Base-by-base conservation (phyloP, 345 rosid species). In the Populus deltoides region DNA sequence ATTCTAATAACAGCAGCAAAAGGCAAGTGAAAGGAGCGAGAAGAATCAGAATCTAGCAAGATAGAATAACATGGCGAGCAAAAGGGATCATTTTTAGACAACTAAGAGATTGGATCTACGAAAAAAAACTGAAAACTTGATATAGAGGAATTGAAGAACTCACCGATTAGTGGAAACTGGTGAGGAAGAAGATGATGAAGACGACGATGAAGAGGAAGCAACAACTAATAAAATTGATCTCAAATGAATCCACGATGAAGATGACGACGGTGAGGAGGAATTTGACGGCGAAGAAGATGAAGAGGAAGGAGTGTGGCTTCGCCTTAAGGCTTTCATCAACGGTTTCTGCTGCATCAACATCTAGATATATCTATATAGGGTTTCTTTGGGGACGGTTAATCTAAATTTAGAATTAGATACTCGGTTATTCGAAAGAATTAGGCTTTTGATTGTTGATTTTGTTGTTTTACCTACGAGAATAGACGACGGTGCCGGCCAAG, bases 161-260 rank as follows among this genome's bases (percentile, higher is more conserved):
- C 87, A 89, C 90, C 89, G 85, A 86, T 84, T 80, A 69, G 86
- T 65, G 71, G 83, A 69, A 81, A 78, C 77, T 79, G 89, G 87
- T 82, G 93, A 88, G 83, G 85, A 78, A 67, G 88, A 85, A 1
- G 90, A 89, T 10, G 86, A 74, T 12, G 86, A 61, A 11, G 85
- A 80, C 1, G 75, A 68, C 8, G 84, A 69, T 2, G 77, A 72
- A 22, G 88, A 84, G 69, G 90, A 83, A 77, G 89, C 86, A 74
- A 88, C 91, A 51, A 90, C 86, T 79, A 87, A 87, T 55, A 88
- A 81, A 81, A 87, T 86, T 81, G 88, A 90, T 82, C 92, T 88
- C 86, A 90, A 79, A 83, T 86, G 92, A 81, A 88, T 81, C 93
- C 93, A 90, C 73, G 93, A 88, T 2, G 87, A 86, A 47, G 90